Base-by-base conservation (phyloP, 768 basidiomycete species). In the Psilocybe cubensis region DNA sequence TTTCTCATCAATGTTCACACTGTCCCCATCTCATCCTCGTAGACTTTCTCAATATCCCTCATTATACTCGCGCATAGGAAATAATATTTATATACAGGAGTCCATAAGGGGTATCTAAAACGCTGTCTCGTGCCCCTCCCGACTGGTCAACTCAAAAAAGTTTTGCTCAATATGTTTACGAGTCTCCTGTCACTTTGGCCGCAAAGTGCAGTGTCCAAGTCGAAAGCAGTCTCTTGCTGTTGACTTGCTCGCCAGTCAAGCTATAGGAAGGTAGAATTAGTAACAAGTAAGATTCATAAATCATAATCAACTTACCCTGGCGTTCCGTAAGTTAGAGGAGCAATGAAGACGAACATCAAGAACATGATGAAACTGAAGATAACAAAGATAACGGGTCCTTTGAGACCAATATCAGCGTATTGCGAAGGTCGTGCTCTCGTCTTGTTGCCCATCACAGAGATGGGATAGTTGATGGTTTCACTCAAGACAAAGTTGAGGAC, bases 191-290 rank as follows among this genome's bases (percentile, higher is more conserved):
- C 68, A 76, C 77, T 76, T 91, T 92, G 24, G 85, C 89, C 28
- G 91, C 91, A 67, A 94, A 94, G 77, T 98, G 95, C 69, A 98
- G 79, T 29, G 94, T 96, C 96, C 96, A 98, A 56, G 88, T 91
- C 24, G 87, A 85, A 54, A 98, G 75, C 33, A 98, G 72, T 57
- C 94, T 84, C 71, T 92, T 85, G 65, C 84, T 79, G 70, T 94
- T 94, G 62, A 99, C 94, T 67, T 86, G 76, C 25, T 92, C 88
- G 18, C 94, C 92, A 38, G 88, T 86, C 74, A 98, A 78, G 41
- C 95, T 96, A 59, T 42, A 65, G 14, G 23, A 40, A 11, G 48
- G 14, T 38, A n/a, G 56, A 67, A 20, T 25, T 33, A 58, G 65
- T 33, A 44, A 47, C 56, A 61, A 27, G 23, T 40, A 21, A 0